These are phyloP conservation scores for Podila horticola DNA, from an alignment of 192 early-diverging fungal species.

Conservation along the genomic window DNA sequence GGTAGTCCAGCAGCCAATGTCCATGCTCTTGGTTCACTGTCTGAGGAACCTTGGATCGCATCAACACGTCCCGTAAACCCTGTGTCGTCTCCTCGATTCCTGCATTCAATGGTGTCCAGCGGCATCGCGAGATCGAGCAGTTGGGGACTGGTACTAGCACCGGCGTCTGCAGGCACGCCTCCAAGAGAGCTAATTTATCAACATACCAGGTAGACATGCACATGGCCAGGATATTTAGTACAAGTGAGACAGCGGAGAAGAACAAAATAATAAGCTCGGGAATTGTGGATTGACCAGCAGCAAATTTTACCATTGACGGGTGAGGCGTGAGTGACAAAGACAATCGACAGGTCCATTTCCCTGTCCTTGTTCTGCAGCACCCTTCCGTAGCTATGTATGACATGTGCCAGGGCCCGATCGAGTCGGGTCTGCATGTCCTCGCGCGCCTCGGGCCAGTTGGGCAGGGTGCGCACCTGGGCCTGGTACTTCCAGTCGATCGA, in stretches of 20 bases:
- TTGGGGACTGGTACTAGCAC: conserved; percentile 39
- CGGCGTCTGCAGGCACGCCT: conserved; percentile 37
- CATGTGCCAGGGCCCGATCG: conserved; percentile 15
- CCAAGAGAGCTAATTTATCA: conserved; percentile 16
- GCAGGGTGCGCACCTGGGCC: conserved; percentile 14
- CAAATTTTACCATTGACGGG: conserved; percentile 38
- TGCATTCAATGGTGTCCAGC: conserved; percentile 12
- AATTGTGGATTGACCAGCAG: too few species aligned
- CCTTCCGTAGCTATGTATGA: conserved; percentile 5
- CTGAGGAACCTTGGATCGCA: conserved; percentile 13
- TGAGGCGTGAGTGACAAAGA: conserved; percentile 47
- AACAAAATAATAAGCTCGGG: not conserved
- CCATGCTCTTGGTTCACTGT: conserved; percentile 20
- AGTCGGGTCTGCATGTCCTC: conserved; percentile 37
- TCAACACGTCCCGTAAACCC: not conserved
- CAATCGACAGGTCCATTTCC: conserved; percentile 30
- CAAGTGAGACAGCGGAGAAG: not conserved
- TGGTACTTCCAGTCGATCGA: conserved; percentile 45
- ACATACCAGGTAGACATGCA: too few species aligned
- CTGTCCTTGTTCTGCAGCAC: not conserved
- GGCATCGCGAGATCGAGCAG: conserved; percentile 47
- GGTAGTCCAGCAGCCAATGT: conserved; percentile 39
- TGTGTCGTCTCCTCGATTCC: not conserved
- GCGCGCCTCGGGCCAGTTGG: conserved; percentile 32
- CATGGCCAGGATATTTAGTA: not conserved